Evolutionary conservation across 1,139 yeast species (phyloP).

Genomic region (Debaryomycetaceae sp.): DNA sequence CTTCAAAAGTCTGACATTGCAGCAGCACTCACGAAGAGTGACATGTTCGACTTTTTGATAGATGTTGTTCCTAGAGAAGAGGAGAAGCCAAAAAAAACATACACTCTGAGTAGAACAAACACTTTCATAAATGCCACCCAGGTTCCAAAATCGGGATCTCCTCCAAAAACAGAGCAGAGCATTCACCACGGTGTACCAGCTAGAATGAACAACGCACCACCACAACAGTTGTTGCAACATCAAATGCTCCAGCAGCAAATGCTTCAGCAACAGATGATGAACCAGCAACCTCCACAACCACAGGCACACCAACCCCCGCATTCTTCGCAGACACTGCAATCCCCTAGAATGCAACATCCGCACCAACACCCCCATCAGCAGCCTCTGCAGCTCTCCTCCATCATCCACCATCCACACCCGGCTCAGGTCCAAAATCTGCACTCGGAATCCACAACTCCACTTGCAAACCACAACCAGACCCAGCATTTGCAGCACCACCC

Average conservation of each 20-base stretch:
- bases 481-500: constrained; percentile 18
- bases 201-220: constrained; percentile 4
- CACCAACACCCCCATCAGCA: constrained; percentile 3
- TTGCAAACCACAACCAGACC: constrained; percentile 9
- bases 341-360: constrained; percentile 2
- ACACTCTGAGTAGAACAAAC: constrained; percentile 14
- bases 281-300: constrained; percentile 10
- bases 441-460: not conserved
- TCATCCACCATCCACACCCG: not conserved
- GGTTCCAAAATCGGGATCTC: constrained; percentile 3
- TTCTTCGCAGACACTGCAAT: constrained; percentile 1
- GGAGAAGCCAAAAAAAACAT: constrained; percentile 49
- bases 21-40: constrained; percentile 89
- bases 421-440: not conserved
- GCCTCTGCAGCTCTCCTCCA: not conserved
- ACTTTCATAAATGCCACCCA: constrained; percentile 8
- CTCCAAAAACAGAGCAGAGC: constrained; percentile 3
- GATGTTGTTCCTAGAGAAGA: constrained; percentile 92
- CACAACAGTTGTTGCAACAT: constrained; percentile 12
- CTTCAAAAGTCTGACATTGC: constrained; percentile 92
- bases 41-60: constrained; percentile 94
- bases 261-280: constrained; percentile 14
- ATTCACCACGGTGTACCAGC: constrained; percentile 4
- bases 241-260: constrained; percentile 13
- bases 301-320: constrained; percentile 4